Percentiles rank a stretch among this genome's conserved stretches.
These are phyloP conservation scores for Barnettozyma siamensis DNA, from an alignment of 805 yeast species.

Conservation along the genomic window DNA sequence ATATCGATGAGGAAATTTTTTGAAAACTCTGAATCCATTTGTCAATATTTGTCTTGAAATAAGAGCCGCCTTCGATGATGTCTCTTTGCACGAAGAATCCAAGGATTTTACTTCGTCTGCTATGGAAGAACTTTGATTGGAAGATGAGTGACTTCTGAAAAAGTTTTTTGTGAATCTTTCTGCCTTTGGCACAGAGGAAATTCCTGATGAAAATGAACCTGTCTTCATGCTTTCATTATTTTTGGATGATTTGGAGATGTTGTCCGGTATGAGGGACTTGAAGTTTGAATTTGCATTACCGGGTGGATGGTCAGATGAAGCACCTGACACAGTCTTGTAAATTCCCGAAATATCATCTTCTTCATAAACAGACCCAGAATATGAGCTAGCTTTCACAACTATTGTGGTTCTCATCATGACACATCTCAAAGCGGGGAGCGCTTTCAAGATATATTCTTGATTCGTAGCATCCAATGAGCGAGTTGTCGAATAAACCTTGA, in stretches of 20 bases:
- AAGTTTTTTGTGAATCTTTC: slow-evolving; percentile 21
- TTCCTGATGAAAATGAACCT: slow-evolving; percentile 18
- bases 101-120: slow-evolving; percentile 15
- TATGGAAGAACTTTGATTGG: slow-evolving; percentile 11
- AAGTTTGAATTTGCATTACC: slow-evolving; percentile 1
- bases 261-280: slow-evolving; percentile 8
- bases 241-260: slow-evolving; percentile 2
- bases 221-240: slow-evolving; percentile 12
- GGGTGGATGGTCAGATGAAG: slow-evolving; percentile 15
- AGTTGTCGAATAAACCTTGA: slow-evolving; percentile 28
- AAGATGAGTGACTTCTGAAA: slow-evolving; percentile 21
- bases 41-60: slow-evolving; percentile 24
- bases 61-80: slow-evolving; percentile 9
- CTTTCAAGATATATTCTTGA: slow-evolving; percentile 22
- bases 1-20: slow-evolving; percentile 30
- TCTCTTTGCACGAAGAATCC: slow-evolving; percentile 12
- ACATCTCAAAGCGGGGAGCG: slow-evolving; percentile 29
- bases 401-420: slow-evolving; percentile 19
- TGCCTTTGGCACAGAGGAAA: slow-evolving; percentile 17
- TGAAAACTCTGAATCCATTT: slow-evolving; percentile 28
- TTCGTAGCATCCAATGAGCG: slow-evolving; percentile 24
- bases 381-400: slow-evolving; percentile 17
- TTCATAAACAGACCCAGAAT: slow-evolving; percentile 13
- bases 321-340: slow-evolving; percentile 14
- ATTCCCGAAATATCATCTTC: slow-evolving; percentile 17